Evolutionary conservation across 495 filamentous ascomycete genomes (phyloP), one percentile per base, ranked within the genome.

Genomic region (Rostrohypoxylon terebratum): DNA sequence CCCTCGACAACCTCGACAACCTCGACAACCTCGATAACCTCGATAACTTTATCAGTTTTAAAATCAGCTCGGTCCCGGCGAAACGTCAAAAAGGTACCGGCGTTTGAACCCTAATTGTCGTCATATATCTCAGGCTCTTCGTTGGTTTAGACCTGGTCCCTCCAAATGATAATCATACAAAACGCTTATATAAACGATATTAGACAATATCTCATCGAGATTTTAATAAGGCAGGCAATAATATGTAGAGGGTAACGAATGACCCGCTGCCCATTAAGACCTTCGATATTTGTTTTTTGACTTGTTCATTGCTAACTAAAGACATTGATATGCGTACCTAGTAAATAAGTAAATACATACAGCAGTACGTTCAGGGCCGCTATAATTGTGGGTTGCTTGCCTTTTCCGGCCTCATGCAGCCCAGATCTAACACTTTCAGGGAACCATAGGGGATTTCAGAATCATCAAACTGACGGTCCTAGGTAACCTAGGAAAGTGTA

Each of bases 391-490:
- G 71, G 55, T 55, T 61, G 10, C 48, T 69, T 60, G 55, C 65
- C 36, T 38, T 40, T 68, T 61, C 36, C 18, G 53, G 70, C 31
- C 36, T 31, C 59, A 54, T 64, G 64, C 59, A 68, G 64, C 59
- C 40, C n/a, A 51, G 59, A 69, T 73, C 55, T 59, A 69, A 51
- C 60, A 73, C 20, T 28, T 51, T 59, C 38, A 72, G 63, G 64
- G 65, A 65, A 36, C 68, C 45, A 25, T 14, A 18, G 51, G 57
- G 58, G 21, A 38, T 61, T 68, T 44, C 25, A 53, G 33, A 69
- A 59, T 64, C 33, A 36, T 59, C 38, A 18, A 38, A 54, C 20
- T 48, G 18, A 58, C 47, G 36, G 57, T 61, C 34, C 48, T 38
- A 28, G 13, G 33, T 51, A 23, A 16, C 34, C 48, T 38, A 28